Evolutionary conservation across 495 filamentous ascomycete species (phyloP).

Genomic region (Bacidia gigantensis): DNA sequence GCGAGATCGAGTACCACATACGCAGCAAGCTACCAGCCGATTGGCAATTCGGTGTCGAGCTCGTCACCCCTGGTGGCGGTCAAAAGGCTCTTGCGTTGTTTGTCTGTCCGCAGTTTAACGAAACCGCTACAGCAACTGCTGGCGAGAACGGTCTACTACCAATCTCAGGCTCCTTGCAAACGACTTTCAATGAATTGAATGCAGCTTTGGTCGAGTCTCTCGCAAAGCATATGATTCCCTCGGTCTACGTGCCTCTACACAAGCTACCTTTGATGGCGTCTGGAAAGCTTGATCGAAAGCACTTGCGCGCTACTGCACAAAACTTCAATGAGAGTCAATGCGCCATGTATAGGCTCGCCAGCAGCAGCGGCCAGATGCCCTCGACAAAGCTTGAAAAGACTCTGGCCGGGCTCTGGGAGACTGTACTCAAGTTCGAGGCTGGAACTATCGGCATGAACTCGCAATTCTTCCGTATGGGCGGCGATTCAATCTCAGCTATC

Average conservation of each 20-base stretch:
- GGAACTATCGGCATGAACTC: constrained; percentile 31
- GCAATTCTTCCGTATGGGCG: constrained; percentile 40
- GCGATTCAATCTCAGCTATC: constrained; percentile 44
- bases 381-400: constrained; percentile 23
- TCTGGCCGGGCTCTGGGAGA: constrained; percentile 28
- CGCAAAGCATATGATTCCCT: constrained; percentile 47
- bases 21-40: constrained; percentile 19
- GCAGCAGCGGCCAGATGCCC: constrained; percentile 18
- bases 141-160: constrained; percentile 23
- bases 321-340: constrained; percentile 28
- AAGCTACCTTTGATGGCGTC: constrained; percentile 42
- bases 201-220: constrained; percentile 24
- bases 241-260: constrained; percentile 43
- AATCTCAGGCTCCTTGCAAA: constrained; percentile 23
- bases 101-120: constrained; percentile 13
- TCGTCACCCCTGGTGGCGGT: constrained; percentile 27
- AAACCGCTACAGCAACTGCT: constrained; percentile 13
- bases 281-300: constrained; percentile 48
- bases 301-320: constrained; percentile 31
- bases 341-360: constrained; percentile 29
- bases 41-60: constrained; percentile 30
- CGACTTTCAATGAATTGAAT: constrained; percentile 25
- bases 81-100: constrained; percentile 31
- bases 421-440: constrained; percentile 24
- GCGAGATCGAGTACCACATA: constrained; percentile 49